Evolutionary conservation across 1,139 yeast species (phyloP).

Genomic region (Geotrichum candidum): DNA sequence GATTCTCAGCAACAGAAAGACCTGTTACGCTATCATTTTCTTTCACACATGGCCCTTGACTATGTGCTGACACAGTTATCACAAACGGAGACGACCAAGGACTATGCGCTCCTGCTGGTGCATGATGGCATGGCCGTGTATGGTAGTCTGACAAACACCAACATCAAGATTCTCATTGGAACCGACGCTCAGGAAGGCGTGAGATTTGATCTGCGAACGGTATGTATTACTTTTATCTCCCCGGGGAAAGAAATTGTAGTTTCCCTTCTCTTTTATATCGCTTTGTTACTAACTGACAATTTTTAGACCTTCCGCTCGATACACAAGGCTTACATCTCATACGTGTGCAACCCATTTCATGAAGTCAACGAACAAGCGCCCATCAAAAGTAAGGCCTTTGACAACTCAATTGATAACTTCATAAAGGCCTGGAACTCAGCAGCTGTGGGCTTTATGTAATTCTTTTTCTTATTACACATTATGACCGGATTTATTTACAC

Average conservation of each 20-base stretch:
- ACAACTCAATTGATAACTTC: slow-evolving; percentile 25
- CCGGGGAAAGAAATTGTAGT: neutral
- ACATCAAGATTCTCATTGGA: slow-evolving; percentile 38
- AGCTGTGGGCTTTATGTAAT: slow-evolving; percentile 14
- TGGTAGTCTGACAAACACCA: slow-evolving; percentile 38
- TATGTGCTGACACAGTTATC: slow-evolving; percentile 32
- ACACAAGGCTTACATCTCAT: slow-evolving; percentile 34
- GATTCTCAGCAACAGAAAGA: slow-evolving; percentile 22
- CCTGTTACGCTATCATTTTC: slow-evolving; percentile 34
- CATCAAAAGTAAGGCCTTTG: slow-evolving; percentile 29
- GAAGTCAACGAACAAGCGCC: slow-evolving; percentile 24
- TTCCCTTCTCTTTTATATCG: neutral
- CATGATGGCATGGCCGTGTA: slow-evolving; percentile 42
- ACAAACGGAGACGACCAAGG: slow-evolving; percentile 27
- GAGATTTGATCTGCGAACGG: slow-evolving; percentile 27
- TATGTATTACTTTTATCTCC: slow-evolving; percentile 15
- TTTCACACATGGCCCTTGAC: slow-evolving; percentile 42
- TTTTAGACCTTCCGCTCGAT: slow-evolving; percentile 31
- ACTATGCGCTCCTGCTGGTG: slow-evolving; percentile 35
- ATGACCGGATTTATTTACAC: neutral
- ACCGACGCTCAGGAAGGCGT: slow-evolving; percentile 31
- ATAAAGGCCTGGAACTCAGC: slow-evolving; percentile 26
- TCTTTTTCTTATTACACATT: neutral
- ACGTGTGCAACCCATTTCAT: slow-evolving; percentile 39
- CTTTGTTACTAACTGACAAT: neutral